phyloP scores from a whole-genome alignment of 176 grass and related monocot species.

The Leersia perrieri region DNA sequence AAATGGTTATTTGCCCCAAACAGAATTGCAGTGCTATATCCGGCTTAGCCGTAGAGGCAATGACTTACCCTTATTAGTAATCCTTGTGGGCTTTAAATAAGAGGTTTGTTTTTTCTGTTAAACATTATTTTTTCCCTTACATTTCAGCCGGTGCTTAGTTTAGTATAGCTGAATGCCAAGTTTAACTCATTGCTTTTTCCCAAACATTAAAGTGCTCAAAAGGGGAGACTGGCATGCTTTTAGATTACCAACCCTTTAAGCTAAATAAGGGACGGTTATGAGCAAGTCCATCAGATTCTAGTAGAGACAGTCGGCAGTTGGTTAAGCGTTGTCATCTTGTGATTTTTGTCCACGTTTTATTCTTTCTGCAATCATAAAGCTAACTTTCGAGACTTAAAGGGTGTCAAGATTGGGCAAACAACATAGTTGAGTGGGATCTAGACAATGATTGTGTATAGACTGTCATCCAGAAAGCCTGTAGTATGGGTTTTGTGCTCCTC shows the following conservation, averaged over 20 bases:
- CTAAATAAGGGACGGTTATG: conserved; percentile 63
- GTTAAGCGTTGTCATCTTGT: neutral
- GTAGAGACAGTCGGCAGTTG: conserved; percentile 49
- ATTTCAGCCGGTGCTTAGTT: neutral
- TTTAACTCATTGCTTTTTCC: neutral
- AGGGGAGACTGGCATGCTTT: conserved; percentile 34
- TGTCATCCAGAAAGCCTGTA: conserved; percentile 74
- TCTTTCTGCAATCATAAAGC: conserved; percentile 22
- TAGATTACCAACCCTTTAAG: conserved; percentile 64
- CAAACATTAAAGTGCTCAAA: conserved; percentile 44
- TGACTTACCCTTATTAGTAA: neutral
- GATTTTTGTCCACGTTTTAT: neutral
- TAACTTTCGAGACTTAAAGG: conserved; percentile 74
- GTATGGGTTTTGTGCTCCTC: conserved; percentile 27
- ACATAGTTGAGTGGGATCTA: conserved; percentile 52
- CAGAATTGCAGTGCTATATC: conserved; percentile 74
- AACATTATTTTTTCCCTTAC: no score
- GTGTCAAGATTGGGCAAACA: conserved; percentile 64
- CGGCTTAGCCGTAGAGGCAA: conserved; percentile 56
- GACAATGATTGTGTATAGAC: conserved; percentile 30
- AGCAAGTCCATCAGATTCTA: conserved; percentile 57
- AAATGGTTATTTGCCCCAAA: conserved; percentile 36
- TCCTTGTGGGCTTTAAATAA: no score
- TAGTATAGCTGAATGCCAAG: no score
- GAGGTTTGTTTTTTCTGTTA: no score